A percentile compares a stretch with the other conserved stretches of the same genome.
Conservation (phyloP, 2,329 filamentous ascomycete species). For the Epichloe sp. region DNA sequence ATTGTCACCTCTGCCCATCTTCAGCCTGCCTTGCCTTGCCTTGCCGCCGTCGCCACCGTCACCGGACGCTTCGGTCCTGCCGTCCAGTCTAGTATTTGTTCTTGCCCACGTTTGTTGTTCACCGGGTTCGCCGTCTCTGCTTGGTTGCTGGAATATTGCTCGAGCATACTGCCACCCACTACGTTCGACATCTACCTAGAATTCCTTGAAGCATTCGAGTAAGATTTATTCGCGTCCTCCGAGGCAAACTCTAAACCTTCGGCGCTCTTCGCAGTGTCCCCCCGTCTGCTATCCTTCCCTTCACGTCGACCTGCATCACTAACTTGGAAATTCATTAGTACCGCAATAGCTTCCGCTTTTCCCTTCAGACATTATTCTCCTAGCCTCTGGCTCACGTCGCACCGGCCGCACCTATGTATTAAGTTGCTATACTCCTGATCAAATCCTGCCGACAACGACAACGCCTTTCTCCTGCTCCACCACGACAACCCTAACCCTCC, state of each 20-base stretch:
- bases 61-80: slow-evolving; percentile 4
- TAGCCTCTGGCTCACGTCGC: background rate
- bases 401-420: slow-evolving; percentile 1
- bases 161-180: slow-evolving; percentile 10
- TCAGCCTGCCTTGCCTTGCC: background rate
- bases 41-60: background rate
- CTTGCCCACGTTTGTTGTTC: background rate
- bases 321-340: background rate
- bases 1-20: background rate
- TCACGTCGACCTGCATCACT: background rate
- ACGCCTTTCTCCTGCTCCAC: background rate
- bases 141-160: slow-evolving; percentile 29
- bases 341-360: background rate
- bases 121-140: slow-evolving; percentile 3
- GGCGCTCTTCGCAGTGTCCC: background rate
- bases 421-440: background rate
- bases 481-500: background rate
- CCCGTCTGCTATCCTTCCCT: background rate
- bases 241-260: background rate
- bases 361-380: background rate
- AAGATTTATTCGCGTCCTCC: background rate
- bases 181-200: background rate
- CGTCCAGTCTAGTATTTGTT: background rate
- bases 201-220: slow-evolving; percentile 1
- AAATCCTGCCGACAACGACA: background rate